Percentiles rank a stretch among this genome's conserved stretches.
phyloP scores from a whole-genome alignment of 129 eudicot genomes.

The Centaurea solstitialis region DNA sequence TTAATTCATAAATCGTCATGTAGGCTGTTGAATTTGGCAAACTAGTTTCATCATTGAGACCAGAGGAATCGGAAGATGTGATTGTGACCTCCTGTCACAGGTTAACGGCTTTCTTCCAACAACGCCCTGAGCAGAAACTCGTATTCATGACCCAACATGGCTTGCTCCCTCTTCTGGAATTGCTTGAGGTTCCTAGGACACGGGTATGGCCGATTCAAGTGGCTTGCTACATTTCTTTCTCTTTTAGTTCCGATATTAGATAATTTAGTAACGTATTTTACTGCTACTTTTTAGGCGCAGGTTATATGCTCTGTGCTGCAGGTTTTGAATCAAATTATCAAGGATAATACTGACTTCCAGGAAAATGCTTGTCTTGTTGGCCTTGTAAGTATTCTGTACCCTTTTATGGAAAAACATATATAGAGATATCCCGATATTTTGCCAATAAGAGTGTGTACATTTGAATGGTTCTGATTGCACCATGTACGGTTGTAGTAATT shows the following conservation, averaged over 20 bases:
- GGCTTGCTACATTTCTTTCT: neutral
- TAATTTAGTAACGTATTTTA: constrained; percentile 10
- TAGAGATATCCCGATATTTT: neutral
- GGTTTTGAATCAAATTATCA: constrained; percentile 80
- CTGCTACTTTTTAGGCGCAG: constrained; percentile 46
- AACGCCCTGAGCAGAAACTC: constrained; percentile 90
- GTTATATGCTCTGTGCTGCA: constrained; percentile 86
- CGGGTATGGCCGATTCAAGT: constrained; percentile 51
- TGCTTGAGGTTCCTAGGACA: constrained; percentile 84
- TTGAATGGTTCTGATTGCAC: neutral
- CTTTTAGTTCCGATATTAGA: neutral
- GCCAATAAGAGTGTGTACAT: neutral
- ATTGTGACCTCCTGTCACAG: constrained; percentile 86
- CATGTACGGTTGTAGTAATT: neutral
- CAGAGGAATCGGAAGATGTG: constrained; percentile 94
- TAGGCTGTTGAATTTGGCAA: constrained; percentile 95
- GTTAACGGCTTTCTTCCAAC: constrained; percentile 75
- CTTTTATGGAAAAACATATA: neutral
- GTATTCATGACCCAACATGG: constrained; percentile 94
- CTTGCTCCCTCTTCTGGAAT: constrained; percentile 85
- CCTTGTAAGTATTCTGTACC: constrained; percentile 62
- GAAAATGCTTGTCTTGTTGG: constrained; percentile 99
- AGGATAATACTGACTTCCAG: constrained; percentile 85
- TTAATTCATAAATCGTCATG: constrained; percentile 13
- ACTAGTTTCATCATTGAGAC: constrained; percentile 77